These are phyloP conservation scores for Solanum rostratum DNA, from an alignment of 257 asterid genomes.

Conservation along the genomic window DNA sequence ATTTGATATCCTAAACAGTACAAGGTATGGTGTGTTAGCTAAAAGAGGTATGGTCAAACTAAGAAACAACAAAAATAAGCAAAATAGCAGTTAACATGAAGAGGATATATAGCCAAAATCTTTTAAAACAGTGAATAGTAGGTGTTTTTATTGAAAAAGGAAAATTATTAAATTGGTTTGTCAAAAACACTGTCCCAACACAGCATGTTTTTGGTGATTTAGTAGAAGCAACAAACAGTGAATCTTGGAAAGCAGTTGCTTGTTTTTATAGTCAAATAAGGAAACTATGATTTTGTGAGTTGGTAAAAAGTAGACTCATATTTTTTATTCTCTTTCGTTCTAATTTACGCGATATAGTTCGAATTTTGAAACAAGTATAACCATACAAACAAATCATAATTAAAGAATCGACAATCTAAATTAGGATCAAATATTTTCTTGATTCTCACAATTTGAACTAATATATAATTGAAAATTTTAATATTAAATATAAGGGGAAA, in stretches of 20 bases:
- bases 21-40: background rate
- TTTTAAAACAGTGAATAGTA: background rate
- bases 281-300: background rate
- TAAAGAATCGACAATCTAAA: no score
- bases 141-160: background rate
- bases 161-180: background rate
- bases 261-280: background rate
- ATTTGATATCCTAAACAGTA: background rate
- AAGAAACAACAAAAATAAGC: background rate
- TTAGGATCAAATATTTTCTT: no score
- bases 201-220: background rate
- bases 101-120: background rate
- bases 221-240: background rate
- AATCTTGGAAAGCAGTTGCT: background rate
- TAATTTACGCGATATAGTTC: background rate
- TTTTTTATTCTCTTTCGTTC: background rate
- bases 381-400: no score
- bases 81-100: background rate
- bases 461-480: no score
- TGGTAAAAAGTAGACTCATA: background rate
- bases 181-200: background rate
- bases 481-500: background rate
- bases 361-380: no score
- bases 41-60: background rate
- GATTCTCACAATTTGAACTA: accelerated